Conservation (phyloP, 768 basidiomycete genomes). For the Agaricus subrufescens region DNA sequence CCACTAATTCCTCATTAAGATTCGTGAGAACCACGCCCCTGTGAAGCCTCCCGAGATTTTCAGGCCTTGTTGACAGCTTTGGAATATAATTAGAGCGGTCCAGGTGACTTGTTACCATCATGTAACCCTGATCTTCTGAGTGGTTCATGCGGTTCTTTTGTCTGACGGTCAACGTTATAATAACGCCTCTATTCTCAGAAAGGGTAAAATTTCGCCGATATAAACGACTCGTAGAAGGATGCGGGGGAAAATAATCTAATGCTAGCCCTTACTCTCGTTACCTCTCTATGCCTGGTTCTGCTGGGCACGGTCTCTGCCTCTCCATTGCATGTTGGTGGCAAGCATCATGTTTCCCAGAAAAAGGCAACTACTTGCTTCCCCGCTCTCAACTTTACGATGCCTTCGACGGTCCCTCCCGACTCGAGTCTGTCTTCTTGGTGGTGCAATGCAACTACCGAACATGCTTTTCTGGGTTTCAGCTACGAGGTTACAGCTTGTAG, state of each 20-base stretch:
- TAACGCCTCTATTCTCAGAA: background rate
- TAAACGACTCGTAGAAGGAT: background rate
- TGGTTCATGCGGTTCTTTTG: background rate
- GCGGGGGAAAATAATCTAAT: background rate
- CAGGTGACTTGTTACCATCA: too few species aligned
- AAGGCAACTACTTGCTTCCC: conserved; percentile 22
- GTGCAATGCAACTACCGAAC: conserved; percentile 51
- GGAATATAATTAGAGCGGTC: too few species aligned
- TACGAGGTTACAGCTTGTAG: conserved; percentile 57
- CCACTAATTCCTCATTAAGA: background rate
- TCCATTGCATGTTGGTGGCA: background rate
- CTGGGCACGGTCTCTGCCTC: background rate
- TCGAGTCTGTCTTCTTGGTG: conserved; percentile 37
- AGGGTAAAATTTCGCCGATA: background rate
- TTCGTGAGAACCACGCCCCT: background rate
- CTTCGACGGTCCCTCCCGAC: conserved; percentile 28
- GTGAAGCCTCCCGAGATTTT: background rate
- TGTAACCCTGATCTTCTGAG: too few species aligned
- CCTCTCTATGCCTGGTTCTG: background rate
- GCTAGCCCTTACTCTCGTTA: background rate
- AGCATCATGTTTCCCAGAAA: background rate
- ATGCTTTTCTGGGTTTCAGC: conserved; percentile 62
- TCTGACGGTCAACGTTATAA: background rate
- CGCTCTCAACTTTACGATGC: conserved; percentile 43
- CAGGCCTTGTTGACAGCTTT: background rate